A percentile compares a stretch with the other conserved stretches of the same genome.
phyloP scores from a whole-genome alignment of 305 asterid species.

The Rubia balearica region DNA sequence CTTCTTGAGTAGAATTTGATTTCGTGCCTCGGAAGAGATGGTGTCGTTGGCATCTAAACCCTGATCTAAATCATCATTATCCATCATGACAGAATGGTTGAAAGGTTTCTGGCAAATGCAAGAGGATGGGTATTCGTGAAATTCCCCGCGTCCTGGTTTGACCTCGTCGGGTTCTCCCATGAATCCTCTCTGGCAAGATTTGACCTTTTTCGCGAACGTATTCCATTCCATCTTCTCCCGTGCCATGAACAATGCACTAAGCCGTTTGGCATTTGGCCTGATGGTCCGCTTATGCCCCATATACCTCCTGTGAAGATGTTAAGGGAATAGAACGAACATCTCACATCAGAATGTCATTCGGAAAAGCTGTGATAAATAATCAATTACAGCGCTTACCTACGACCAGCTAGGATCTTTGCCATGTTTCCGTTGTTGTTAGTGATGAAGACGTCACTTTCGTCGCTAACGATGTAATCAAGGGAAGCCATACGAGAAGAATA shows the following conservation, averaged over 20 bases:
- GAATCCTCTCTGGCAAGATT: slow-evolving; percentile 90
- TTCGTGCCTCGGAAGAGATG: slow-evolving; percentile 29
- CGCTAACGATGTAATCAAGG: slow-evolving; percentile 82
- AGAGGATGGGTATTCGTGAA: slow-evolving; percentile 80
- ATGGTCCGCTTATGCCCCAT: slow-evolving; percentile 95
- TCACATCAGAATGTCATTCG: neutral
- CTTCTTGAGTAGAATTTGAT: slow-evolving; percentile 17
- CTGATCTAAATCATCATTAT: slow-evolving; percentile 27
- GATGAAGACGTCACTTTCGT: slow-evolving; percentile 95
- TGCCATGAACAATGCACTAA: slow-evolving; percentile 59
- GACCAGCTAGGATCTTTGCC: slow-evolving; percentile 99
- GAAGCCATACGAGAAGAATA: slow-evolving; percentile 97
- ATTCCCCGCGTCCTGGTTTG: slow-evolving; percentile 91
- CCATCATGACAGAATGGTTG: slow-evolving; percentile 22
- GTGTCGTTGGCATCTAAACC: slow-evolving; percentile 17
- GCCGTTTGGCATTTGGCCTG: slow-evolving; percentile 92
- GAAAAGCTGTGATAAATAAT: neutral
- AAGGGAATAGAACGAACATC: neutral
- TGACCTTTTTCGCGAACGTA: slow-evolving; percentile 74
- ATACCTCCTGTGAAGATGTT: slow-evolving; percentile 61
- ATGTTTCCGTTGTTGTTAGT: slow-evolving; percentile 97
- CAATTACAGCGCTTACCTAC: slow-evolving; percentile 43
- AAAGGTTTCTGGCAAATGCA: slow-evolving; percentile 79
- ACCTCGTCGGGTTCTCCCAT: slow-evolving; percentile 98
- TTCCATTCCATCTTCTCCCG: slow-evolving; percentile 71